Base-by-base conservation (phyloP, 169 alveolate genomes). In the Neospora caninum region DNA sequence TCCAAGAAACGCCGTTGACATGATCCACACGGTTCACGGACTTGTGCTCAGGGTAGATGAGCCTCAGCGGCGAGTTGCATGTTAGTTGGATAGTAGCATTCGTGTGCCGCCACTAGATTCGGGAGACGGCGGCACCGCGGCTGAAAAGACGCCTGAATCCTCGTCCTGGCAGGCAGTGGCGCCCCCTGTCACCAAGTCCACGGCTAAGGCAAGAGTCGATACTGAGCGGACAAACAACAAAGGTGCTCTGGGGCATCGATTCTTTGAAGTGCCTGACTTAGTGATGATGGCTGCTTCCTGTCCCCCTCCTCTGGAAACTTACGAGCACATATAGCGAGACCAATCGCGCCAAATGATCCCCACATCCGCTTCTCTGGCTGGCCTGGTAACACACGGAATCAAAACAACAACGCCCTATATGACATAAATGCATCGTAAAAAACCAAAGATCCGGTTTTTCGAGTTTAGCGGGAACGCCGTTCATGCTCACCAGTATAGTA, bases 401-500 rank as follows among this genome's bases (percentile, higher is more conserved):
- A 39, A 2, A 0, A 34, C 87, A 27, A 0, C 34, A 0, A 20
- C 34, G 42, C 13, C 29, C 34, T 1, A 36, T 18, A 36, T n/a
- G 83, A 36, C 0, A 10, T 20, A 36, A 20, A 16, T 27, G 10
- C 18, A 31, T 2, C 39, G 29, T 0, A 16, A 70, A 27, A 27
- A 36, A 36, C 18, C 39, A 70, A 70, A 31, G 42, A 20, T 70
- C 39, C 25, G 39, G 10, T 36, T 31, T 36, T 31, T 20, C 34
- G 83, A 27, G 9, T 36, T 70, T 70, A 70, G 29, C 42, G 34
- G 83, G 20, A 16, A 4, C 83, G 29, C 39, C 34, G 39, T 31
- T n/a, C 87, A 0, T 31, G 80, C 80, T 88, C 64, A 89, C 93
- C 93, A 0, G 93, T 67, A 53, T 89, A 70, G 88, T 89, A 89